Percentiles rank a stretch among this genome's conserved stretches.
phyloP scores from a whole-genome alignment of 1,139 yeast genomes.

The Dujonia santamariae region DNA sequence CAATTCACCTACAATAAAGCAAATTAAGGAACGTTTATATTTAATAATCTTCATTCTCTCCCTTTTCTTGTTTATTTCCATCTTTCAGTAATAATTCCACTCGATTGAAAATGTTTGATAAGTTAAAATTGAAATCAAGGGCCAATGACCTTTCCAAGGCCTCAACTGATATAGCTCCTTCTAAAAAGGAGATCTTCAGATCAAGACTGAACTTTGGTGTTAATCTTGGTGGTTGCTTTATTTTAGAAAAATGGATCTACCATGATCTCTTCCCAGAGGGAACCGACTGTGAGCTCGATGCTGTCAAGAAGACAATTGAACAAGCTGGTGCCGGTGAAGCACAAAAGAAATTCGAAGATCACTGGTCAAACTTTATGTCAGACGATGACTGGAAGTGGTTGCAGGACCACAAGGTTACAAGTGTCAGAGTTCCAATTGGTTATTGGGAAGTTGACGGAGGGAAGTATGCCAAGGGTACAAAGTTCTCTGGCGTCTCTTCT shows the following conservation, averaged over 20 bases:
- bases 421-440: slow-evolving; percentile 84
- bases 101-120: slow-evolving; percentile 35
- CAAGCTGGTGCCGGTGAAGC: slow-evolving; percentile 55
- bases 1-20: no score
- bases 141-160: slow-evolving; percentile 28
- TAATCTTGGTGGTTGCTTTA: slow-evolving; percentile 81
- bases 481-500: slow-evolving; percentile 47
- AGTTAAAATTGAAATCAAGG: slow-evolving; percentile 37
- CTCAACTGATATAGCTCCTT: slow-evolving; percentile 35
- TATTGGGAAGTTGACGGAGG: slow-evolving; percentile 85
- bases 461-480: slow-evolving; percentile 52
- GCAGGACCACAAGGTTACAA: slow-evolving; percentile 60
- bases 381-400: slow-evolving; percentile 84
- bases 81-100: no score
- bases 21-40: no score
- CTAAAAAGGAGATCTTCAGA: slow-evolving; percentile 55
- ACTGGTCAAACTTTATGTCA: slow-evolving; percentile 64
- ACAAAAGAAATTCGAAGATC: slow-evolving; percentile 53
- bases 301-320: slow-evolving; percentile 48
- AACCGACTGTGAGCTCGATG: slow-evolving; percentile 68
- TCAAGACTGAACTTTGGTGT: slow-evolving; percentile 77
- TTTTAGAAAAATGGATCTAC: slow-evolving; percentile 74
- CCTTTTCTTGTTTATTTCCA: no score
- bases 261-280: slow-evolving; percentile 54
- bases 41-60: no score